phyloP scores from a whole-genome alignment of 2,329 filamentous ascomycete genomes.

The Sclerotinia borealis region DNA sequence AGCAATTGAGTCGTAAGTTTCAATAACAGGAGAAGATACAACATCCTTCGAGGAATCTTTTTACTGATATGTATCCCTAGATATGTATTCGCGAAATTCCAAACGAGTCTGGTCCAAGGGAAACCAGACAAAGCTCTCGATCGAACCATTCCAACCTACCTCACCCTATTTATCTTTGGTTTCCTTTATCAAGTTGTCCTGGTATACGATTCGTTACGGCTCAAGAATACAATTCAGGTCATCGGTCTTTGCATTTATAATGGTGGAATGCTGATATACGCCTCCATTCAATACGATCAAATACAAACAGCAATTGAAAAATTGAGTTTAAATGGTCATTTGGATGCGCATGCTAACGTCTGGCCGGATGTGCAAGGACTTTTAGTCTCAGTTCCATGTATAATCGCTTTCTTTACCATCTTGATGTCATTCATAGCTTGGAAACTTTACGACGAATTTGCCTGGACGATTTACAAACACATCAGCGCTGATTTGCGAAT shows the following conservation, averaged over 20 bases:
- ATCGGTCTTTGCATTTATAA: slow-evolving; percentile 95
- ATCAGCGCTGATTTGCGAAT: slow-evolving; percentile 95
- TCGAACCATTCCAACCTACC: slow-evolving; percentile 83
- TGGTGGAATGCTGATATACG: slow-evolving; percentile 84
- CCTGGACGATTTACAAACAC: slow-evolving; percentile 99
- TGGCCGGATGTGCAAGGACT: slow-evolving; percentile 69
- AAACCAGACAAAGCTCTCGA: slow-evolving; percentile 49
- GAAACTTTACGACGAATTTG: slow-evolving; percentile 97
- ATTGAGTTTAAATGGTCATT: slow-evolving; percentile 44
- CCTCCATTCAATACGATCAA: slow-evolving; percentile 87
- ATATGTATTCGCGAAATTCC: slow-evolving; percentile 91
- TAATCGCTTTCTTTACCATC: slow-evolving; percentile 72
- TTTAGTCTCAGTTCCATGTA: slow-evolving; percentile 76
- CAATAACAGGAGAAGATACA: not conserved
- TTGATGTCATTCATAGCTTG: slow-evolving; percentile 73
- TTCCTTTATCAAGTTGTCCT: slow-evolving; percentile 88
- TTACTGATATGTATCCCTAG: slow-evolving; percentile 17
- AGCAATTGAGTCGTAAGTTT: slow-evolving; percentile 75
- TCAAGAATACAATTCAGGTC: slow-evolving; percentile 98
- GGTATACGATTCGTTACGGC: slow-evolving; percentile 85
- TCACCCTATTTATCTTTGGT: slow-evolving; percentile 94
- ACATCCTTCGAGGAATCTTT: slow-evolving; percentile 7
- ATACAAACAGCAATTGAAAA: slow-evolving; percentile 65
- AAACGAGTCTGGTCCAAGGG: slow-evolving; percentile 50
- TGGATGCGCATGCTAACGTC: slow-evolving; percentile 40